Evolutionary conservation across 2,329 filamentous ascomycete genomes (phyloP).

Genomic region (Verruconis gallopava): DNA sequence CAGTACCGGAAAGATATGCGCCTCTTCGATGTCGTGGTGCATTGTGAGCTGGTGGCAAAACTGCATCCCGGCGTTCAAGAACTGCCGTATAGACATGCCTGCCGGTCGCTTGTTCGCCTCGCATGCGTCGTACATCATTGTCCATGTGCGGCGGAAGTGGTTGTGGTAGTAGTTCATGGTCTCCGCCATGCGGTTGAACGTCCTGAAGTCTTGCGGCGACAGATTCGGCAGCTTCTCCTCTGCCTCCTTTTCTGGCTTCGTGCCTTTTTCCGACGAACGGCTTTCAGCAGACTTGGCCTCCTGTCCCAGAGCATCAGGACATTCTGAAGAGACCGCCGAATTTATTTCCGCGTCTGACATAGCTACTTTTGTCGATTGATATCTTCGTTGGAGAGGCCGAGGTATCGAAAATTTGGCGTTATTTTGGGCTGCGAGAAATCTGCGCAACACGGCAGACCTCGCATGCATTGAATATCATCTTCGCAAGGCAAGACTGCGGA

Average conservation of each 20-base stretch:
- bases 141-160: slow-evolving; percentile 66
- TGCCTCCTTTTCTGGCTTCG: slow-evolving; percentile 5
- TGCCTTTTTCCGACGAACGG: neutral
- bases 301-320: neutral
- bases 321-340: no score
- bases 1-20: slow-evolving; percentile 65
- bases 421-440: no score
- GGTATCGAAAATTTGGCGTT: no score
- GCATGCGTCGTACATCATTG: slow-evolving; percentile 54
- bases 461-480: neutral
- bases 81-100: slow-evolving; percentile 53
- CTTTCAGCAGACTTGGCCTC: neutral
- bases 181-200: slow-evolving; percentile 61
- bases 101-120: slow-evolving; percentile 44
- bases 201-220: slow-evolving; percentile 50
- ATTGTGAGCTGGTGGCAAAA: slow-evolving; percentile 58
- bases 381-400: no score
- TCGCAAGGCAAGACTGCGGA: neutral
- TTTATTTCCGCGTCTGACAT: no score
- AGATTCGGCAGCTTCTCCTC: slow-evolving; percentile 45
- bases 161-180: slow-evolving; percentile 69
- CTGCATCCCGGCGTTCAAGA: slow-evolving; percentile 53
- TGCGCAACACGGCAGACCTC: no score
- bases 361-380: no score
- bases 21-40: slow-evolving; percentile 77